These are phyloP conservation scores for Pseudogymnoascus sp. DNA, from an alignment of 2,329 filamentous ascomycete genomes.

Conservation along the genomic window DNA sequence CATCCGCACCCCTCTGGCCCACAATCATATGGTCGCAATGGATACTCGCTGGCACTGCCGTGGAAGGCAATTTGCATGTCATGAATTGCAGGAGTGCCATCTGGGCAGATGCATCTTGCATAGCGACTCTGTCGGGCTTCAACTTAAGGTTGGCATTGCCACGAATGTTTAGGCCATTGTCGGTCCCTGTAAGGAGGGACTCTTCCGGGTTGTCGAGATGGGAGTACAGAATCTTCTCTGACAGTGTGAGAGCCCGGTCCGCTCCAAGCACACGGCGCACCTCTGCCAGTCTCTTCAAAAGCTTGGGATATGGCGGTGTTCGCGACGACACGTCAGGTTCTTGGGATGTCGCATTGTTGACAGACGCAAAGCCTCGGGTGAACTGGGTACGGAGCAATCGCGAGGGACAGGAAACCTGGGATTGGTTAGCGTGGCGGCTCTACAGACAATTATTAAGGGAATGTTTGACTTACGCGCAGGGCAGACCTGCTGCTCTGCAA, in stretches of 20 bases:
- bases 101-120: conserved; percentile 98
- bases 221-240: conserved; percentile 97
- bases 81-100: conserved; percentile 99
- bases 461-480: conserved; percentile 21
- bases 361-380: conserved; percentile 24
- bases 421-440: conserved; percentile 11
- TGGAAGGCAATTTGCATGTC: conserved; percentile 82
- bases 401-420: conserved; percentile 17
- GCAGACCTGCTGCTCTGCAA: conserved; percentile 26
- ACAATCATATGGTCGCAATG: conserved; percentile 99
- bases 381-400: conserved; percentile 16
- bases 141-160: conserved; percentile 91
- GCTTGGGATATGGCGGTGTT: conserved; percentile 70
- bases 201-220: conserved; percentile 87
- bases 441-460: conserved; percentile 12
- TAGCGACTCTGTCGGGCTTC: conserved; percentile 93
- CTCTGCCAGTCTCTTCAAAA: conserved; percentile 66
- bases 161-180: conserved; percentile 75
- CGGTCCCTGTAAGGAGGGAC: conserved; percentile 71
- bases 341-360: conserved; percentile 19
- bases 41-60: conserved; percentile 91
- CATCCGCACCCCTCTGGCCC: conserved; percentile 79
- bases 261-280: conserved; percentile 65
- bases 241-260: conserved; percentile 63
- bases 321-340: conserved; percentile 25